These are phyloP conservation scores for Candida morakotiae DNA, from an alignment of 805 yeast species.

Conservation along the genomic window DNA sequence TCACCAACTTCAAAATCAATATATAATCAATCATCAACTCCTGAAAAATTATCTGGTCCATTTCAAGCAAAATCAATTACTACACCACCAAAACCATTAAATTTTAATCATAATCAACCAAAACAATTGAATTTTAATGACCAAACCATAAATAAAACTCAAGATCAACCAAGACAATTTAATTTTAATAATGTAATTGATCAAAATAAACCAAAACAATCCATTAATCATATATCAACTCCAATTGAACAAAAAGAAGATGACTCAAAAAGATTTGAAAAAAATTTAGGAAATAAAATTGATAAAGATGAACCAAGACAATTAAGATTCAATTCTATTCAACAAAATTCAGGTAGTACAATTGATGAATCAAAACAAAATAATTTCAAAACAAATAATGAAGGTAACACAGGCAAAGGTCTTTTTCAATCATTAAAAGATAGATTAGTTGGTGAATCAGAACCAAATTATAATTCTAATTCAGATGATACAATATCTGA, in stretches of 20 bases:
- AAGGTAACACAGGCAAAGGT: slow-evolving; percentile 18
- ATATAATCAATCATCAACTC: not conserved
- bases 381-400: slow-evolving; percentile 4
- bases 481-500: slow-evolving; percentile 8
- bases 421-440: slow-evolving; percentile 34
- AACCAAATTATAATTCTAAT: not conserved
- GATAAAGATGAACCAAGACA: slow-evolving; percentile 1
- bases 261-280: not conserved
- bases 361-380: slow-evolving; percentile 12
- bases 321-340: too few relatives aligned
- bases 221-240: not conserved
- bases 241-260: not conserved
- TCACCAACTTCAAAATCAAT: not conserved
- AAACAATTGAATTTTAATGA: not conserved
- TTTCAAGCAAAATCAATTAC: not conserved
- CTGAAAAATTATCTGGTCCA: not conserved
- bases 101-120: not conserved
- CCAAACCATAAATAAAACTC: too few relatives aligned
- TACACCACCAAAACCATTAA: not conserved
- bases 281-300: not conserved
- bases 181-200: not conserved
- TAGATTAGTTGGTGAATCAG: slow-evolving; percentile 16
- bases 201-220: not conserved
- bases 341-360: too few relatives aligned
- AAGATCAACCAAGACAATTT: not conserved